phyloP scores from a whole-genome alignment of 257 asterid genomes.

The Nicotiana tabacum region DNA sequence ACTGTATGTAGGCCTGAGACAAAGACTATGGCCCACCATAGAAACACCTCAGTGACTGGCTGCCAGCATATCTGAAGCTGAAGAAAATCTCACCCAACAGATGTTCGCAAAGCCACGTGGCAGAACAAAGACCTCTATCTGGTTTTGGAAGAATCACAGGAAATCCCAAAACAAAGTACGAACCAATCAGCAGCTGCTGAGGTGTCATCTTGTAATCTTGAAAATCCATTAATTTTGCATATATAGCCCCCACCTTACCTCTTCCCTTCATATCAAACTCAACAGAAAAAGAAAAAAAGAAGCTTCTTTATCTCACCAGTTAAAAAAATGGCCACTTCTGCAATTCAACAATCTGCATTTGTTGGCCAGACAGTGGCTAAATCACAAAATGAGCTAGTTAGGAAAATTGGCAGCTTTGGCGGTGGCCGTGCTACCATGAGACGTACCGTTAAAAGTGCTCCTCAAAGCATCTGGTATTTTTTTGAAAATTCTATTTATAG shows the following conservation, averaged over 20 bases:
- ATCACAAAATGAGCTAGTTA: slow-evolving; percentile 55
- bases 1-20: too few relatives aligned
- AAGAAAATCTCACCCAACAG: slow-evolving; percentile 2
- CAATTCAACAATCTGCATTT: slow-evolving; percentile 67
- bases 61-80: neutral
- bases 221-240: slow-evolving; percentile 15
- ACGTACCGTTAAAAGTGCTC: slow-evolving; percentile 76
- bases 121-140: slow-evolving; percentile 32
- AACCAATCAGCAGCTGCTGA: slow-evolving; percentile 54
- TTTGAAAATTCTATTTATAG: neutral
- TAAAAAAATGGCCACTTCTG: slow-evolving; percentile 53
- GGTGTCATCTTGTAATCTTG: slow-evolving; percentile 40
- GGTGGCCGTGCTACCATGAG: slow-evolving; percentile 86
- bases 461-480: slow-evolving; percentile 78
- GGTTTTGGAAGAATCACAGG: slow-evolving; percentile 19
- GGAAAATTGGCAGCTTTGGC: slow-evolving; percentile 48
- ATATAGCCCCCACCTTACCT: slow-evolving; percentile 3
- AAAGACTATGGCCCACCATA: too few relatives aligned
- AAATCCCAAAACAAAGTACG: slow-evolving; percentile 32
- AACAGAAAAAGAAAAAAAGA: neutral
- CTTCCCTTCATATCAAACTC: slow-evolving; percentile 1
- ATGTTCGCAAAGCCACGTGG: slow-evolving; percentile 41
- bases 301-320: neutral
- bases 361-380: slow-evolving; percentile 61
- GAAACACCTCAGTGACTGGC: neutral